These are phyloP conservation scores for Oryza brachyantha DNA, from an alignment of 176 grass and related monocot genomes.

Conservation along the genomic window DNA sequence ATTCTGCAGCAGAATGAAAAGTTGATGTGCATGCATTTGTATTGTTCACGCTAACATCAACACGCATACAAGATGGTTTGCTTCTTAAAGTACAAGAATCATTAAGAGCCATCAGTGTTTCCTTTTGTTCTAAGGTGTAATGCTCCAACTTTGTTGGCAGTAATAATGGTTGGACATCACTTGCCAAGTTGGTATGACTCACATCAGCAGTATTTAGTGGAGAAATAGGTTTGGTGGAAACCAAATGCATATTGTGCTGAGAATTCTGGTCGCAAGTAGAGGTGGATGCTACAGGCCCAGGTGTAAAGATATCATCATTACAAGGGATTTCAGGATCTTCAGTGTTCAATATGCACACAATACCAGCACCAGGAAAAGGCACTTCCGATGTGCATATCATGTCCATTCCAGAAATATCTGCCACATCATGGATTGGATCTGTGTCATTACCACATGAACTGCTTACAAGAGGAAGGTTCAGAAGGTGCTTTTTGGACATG, in stretches of 20 bases:
- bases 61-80: constrained; percentile 15
- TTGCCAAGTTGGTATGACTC: constrained; percentile 15
- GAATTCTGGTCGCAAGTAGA: constrained; percentile 19
- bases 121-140: constrained; percentile 22
- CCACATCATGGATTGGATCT: neutral
- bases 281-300: constrained; percentile 16
- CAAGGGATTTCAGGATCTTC: constrained; percentile 50
- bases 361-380: constrained; percentile 18
- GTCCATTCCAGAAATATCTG: constrained; percentile 20
- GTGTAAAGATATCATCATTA: constrained; percentile 39
- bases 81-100: constrained; percentile 21
- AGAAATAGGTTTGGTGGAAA: constrained; percentile 15
- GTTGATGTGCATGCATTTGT: constrained; percentile 7
- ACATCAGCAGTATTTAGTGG: constrained; percentile 15
- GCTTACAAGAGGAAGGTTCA: neutral
- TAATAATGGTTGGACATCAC: constrained; percentile 25
- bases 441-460: constrained; percentile 9
- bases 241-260: neutral
- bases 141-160: constrained; percentile 13
- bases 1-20: constrained; percentile 13
- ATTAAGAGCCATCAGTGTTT: constrained; percentile 29
- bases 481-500: neutral
- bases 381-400: constrained; percentile 24
- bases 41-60: constrained; percentile 14
- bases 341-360: constrained; percentile 35